Base-by-base conservation (phyloP, 208 protist genomes). In the Trypanosoma boissoni region DNA sequence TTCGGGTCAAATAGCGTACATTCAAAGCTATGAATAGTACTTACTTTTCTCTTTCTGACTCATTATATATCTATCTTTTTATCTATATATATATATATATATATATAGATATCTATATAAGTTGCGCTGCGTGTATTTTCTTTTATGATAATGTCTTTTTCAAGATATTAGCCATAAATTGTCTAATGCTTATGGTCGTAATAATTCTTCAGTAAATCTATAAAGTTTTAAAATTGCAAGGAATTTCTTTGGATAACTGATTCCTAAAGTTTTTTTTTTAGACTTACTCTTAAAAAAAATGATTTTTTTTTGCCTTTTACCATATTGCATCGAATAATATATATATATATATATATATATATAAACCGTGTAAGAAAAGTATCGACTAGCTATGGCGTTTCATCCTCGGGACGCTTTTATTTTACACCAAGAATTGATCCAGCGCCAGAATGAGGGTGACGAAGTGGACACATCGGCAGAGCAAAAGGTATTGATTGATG, bases 381-480 rank as follows among this genome's bases (percentile, higher is more conserved):
- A 14, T 46, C 4, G 20, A 20, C 42, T 21, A 29, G 42, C 23
- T 3, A 91, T 90, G 83, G 24, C 73, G 1, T 76, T 94, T 55
- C 74, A 91, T 58, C 74, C 81, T 0, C 76, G 88, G 20, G 89
- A 95, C 64, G 77, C 77, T 20, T 93, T 93, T 72, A 87, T 95
- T 53, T 69, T 89, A 31, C 83, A 95, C 53, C 89, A 95, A 70
- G 83, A 95, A 68, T 59, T 90, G 23, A 83, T 93, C 53, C 82
- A 92, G 58, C 79, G 89, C n/a, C 68, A 83, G 55, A 92, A 92
- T 55, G 89, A 91, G 29, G 89, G 89, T 7, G 89, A 95, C 54
- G 86, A 92, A 45, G 89, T 95, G n/a, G 89, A 93, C 59, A 93
- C 89, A 8, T 93, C 89, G 2, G 81, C 83, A 26, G 81, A 91